Evolutionary conservation across 768 basidiomycete genomes (phyloP).

Genomic region (Royoungia palumana): DNA sequence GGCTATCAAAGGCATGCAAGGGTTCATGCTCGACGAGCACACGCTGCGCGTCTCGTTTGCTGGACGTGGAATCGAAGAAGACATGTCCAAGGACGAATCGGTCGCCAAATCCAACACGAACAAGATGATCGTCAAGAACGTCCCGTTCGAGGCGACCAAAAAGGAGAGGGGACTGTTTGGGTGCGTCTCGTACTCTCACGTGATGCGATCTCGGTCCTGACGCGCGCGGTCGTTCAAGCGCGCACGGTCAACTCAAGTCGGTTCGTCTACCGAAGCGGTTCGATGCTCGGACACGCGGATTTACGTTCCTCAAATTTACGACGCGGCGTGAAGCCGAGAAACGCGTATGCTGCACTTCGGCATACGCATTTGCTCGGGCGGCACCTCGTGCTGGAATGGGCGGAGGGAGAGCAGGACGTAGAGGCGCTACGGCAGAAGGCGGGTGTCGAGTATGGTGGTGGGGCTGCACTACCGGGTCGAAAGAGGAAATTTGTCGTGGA

Average conservation of each 20-base stretch:
- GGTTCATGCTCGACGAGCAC: conserved; percentile 85
- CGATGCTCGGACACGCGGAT: conserved; percentile 84
- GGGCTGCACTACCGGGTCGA: conserved; percentile 65
- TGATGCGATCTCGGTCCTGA: background rate
- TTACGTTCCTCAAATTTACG: conserved; percentile 94
- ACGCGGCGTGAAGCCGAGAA: conserved; percentile 87
- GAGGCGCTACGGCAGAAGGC: conserved; percentile 75
- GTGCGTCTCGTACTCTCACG: conserved; percentile 44
- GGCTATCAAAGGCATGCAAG: conserved; percentile 75
- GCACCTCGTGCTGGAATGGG: conserved; percentile 95
- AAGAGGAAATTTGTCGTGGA: conserved; percentile 69
- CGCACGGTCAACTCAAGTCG: conserved; percentile 91
- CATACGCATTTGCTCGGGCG: conserved; percentile 96
- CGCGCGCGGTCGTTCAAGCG: conserved; percentile 38
- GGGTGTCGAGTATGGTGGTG: conserved; percentile 70
- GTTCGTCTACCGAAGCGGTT: conserved; percentile 92
- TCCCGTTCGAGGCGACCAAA: conserved; percentile 94
- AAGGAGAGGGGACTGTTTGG: conserved; percentile 89
- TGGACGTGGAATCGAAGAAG: conserved; percentile 75
- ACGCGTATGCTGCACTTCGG: conserved; percentile 78
- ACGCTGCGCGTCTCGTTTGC: conserved; percentile 81
- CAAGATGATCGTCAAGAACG: conserved; percentile 97
- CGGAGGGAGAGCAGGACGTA: conserved; percentile 80
- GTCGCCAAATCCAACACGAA: conserved; percentile 62
- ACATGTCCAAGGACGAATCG: conserved; percentile 38